A percentile compares a stretch with the other conserved stretches of the same genome.
Conservation (phyloP, 352 stramenopile species). For the Pythium plurisporium region DNA sequence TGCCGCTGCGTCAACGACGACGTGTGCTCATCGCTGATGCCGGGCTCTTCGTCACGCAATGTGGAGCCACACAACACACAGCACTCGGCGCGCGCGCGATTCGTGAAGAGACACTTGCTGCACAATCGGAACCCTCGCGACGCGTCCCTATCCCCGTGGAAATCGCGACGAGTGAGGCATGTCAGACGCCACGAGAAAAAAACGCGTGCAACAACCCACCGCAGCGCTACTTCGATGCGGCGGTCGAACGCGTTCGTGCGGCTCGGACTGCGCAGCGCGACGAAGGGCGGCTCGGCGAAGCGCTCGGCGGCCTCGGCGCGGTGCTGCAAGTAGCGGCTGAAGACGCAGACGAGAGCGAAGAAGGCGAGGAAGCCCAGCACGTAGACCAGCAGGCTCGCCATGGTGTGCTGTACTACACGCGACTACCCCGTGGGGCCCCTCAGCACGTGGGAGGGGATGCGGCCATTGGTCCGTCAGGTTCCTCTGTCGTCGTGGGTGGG, state of each 20-base stretch:
- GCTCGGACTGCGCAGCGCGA: slow-evolving; percentile 19
- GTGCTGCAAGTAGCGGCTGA: slow-evolving; percentile 16
- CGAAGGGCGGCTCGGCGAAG: slow-evolving; percentile 10
- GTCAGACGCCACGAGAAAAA: neutral
- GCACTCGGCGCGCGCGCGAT: neutral
- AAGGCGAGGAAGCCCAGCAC: slow-evolving; percentile 7
- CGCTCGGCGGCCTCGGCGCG: neutral
- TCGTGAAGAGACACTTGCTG: slow-evolving; percentile 16
- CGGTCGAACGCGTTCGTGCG: slow-evolving; percentile 18
- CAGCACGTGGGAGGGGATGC: neutral
- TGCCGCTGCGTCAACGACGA: slow-evolving; percentile 7
- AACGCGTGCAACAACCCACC: neutral
- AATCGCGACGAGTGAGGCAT: neutral
- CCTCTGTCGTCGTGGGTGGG: too few relatives aligned
- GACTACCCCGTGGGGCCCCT: neutral
- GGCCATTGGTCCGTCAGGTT: neutral
- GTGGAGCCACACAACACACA: slow-evolving; percentile 11
- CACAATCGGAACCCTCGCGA: slow-evolving; percentile 11
- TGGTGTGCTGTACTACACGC: neutral
- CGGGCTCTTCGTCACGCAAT: neutral
- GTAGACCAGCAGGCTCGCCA: slow-evolving; percentile 9
- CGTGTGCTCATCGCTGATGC: neutral
- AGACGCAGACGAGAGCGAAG: slow-evolving; percentile 4
- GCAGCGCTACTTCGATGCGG: slow-evolving; percentile 14
- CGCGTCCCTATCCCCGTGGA: slow-evolving; percentile 7